phyloP scores from a whole-genome alignment of 768 basidiomycete genomes.

The Serendipita indica region DNA sequence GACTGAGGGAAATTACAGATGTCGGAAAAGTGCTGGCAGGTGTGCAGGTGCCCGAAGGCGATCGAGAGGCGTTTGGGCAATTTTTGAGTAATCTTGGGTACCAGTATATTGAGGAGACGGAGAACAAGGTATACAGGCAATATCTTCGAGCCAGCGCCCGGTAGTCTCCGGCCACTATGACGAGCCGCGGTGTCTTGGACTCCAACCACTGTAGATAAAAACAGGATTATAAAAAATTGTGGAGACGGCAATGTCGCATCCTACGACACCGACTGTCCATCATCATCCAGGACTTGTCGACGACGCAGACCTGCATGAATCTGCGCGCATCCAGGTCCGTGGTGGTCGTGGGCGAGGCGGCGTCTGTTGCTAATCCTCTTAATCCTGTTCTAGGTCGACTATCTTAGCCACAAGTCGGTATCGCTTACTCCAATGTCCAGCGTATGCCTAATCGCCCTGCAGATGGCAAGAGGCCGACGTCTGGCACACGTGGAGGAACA shows the following conservation, averaged over 20 bases:
- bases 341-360: neutral
- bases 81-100: constrained; percentile 75
- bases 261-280: too few relatives aligned
- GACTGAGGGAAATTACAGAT: constrained; percentile 34
- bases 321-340: neutral
- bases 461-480: constrained; percentile 98
- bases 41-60: constrained; percentile 70
- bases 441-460: constrained; percentile 32
- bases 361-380: neutral
- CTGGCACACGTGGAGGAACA: constrained; percentile 95
- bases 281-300: neutral
- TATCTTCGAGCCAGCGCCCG: too few relatives aligned
- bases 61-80: constrained; percentile 48
- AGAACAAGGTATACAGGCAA: constrained; percentile 69
- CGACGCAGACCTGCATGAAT: neutral
- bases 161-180: neutral
- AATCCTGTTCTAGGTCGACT: neutral
- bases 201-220: neutral
- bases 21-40: constrained; percentile 87
- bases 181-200: neutral
- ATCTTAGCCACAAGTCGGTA: neutral
- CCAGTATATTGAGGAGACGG: constrained; percentile 82
- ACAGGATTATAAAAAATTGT: neutral
- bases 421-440: neutral
- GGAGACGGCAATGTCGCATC: neutral